Base-by-base conservation (phyloP, 169 alveolate genomes). In the Plasmodium gallinaceum region DNA sequence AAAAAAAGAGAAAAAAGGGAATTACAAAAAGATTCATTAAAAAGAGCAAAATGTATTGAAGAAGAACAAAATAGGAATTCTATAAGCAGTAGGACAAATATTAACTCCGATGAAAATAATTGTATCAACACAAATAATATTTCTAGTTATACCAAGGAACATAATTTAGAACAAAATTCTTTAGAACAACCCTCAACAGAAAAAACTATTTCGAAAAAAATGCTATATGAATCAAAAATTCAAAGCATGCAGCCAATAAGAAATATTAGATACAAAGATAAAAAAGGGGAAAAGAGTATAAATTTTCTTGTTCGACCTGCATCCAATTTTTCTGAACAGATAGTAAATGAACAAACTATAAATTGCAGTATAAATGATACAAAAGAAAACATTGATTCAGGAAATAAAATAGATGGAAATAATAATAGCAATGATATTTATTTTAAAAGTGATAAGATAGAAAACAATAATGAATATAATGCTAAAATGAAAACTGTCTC, bases 1-100 rank as follows among this genome's bases (percentile, higher is more conserved):
- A 96, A 94, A 20, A 88, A 92, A 58, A 71, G 93, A 57, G 95
- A 94, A 92, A 90, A 88, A 75, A 92, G 95, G 46, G 92, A 92
- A 7, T 62, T 60, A 58, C 94, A 90, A 52, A 60, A 83, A 58
- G 88, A 74, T 39, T 24, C 74, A 14, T 39, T 88, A 7, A 88
- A 88, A 66, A 48, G 78, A 12, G 80, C 68, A 6, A 75, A 90
- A 61, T 65, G 72, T 26, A 42, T 57, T 10, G 72, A 62, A 54
- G 88, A 73, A 26, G 58, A 54, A 61, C 46, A 43, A 43, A 16
- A 88, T 12, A 54, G 14, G 22, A 18, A 18, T 18, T 10, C 60
- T 37, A 16, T 42, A 10, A 58, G 54, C n/a, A 39, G 51, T 16
- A 51, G 16, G 46, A 52, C 70, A 7, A 46, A 62, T 14, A 14